Percentiles rank a stretch among this genome's conserved stretches.
phyloP scores from a whole-genome alignment of 176 grass and related monocot genomes.

The Oryza punctata region DNA sequence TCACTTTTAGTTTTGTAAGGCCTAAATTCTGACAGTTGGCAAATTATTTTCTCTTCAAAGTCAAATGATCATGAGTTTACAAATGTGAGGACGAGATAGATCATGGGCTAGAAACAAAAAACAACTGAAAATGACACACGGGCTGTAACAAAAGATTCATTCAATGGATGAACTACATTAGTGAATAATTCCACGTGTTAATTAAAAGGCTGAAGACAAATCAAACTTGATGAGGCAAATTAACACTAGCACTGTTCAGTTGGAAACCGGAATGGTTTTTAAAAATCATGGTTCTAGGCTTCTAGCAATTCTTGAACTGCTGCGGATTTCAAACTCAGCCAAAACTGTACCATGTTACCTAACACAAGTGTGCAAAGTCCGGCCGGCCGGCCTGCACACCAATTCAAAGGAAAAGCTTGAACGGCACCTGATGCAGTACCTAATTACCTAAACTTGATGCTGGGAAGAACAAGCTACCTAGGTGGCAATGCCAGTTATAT shows the following conservation, averaged over 20 bases:
- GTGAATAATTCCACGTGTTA: background rate
- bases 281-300: constrained; percentile 3
- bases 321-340: constrained; percentile 25
- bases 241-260: background rate
- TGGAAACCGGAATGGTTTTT: constrained; percentile 6
- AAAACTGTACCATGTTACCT: background rate
- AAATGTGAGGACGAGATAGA: background rate
- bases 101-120: background rate
- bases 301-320: background rate
- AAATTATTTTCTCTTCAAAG: constrained; percentile 31
- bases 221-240: constrained; percentile 8
- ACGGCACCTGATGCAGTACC: constrained; percentile 9
- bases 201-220: constrained; percentile 1
- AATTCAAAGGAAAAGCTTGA: constrained; percentile 44
- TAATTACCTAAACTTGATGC: constrained; percentile 34
- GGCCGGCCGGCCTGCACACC: background rate
- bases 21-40: constrained; percentile 15
- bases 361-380: constrained; percentile 5
- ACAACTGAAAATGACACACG: background rate
- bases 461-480: constrained; percentile 12
- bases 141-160: background rate
- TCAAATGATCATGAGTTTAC: constrained; percentile 29
- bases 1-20: background rate
- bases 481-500: constrained; percentile 16
- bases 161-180: background rate